Evolutionary conservation across 768 basidiomycete species (phyloP).

Genomic region (Suillus decipiens): DNA sequence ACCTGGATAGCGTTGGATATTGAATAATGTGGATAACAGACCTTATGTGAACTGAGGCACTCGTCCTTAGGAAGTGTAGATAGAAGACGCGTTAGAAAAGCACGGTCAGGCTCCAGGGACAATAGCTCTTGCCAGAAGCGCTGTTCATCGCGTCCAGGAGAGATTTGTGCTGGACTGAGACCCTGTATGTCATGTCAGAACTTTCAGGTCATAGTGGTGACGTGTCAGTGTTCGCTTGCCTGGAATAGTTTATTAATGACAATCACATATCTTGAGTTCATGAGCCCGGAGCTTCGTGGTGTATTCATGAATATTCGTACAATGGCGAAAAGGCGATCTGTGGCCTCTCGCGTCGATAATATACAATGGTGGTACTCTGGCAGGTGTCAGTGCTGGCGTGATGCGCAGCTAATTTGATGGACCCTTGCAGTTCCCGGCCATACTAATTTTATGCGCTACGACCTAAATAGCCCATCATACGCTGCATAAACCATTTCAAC

Average conservation of each 20-base stretch:
- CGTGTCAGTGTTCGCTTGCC: conserved; percentile 21
- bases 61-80: conserved; percentile 46
- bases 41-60: conserved; percentile 54
- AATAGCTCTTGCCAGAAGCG: conserved; percentile 58
- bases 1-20: neutral
- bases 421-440: neutral
- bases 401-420: conserved; percentile 1
- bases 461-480: conserved; percentile 34
- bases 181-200: conserved; percentile 35
- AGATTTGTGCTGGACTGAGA: conserved; percentile 42
- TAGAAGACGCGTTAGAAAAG: conserved; percentile 45
- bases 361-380: neutral
- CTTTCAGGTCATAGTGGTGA: neutral
- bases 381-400: neutral
- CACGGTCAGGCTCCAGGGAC: conserved; percentile 50
- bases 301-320: conserved; percentile 19
- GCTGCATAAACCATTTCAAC: conserved; percentile 59
- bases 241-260: conserved; percentile 52
- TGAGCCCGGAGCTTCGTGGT: conserved; percentile 18
- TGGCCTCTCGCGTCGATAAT: neutral
- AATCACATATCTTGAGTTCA: conserved; percentile 49
- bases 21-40: conserved; percentile 24
- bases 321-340: neutral
- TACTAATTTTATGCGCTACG: conserved; percentile 9
- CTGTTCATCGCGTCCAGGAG: conserved; percentile 42